Evolutionary conservation across 176 grass and related monocot species (phyloP).

Genomic region (Aegilops umbellulata): DNA sequence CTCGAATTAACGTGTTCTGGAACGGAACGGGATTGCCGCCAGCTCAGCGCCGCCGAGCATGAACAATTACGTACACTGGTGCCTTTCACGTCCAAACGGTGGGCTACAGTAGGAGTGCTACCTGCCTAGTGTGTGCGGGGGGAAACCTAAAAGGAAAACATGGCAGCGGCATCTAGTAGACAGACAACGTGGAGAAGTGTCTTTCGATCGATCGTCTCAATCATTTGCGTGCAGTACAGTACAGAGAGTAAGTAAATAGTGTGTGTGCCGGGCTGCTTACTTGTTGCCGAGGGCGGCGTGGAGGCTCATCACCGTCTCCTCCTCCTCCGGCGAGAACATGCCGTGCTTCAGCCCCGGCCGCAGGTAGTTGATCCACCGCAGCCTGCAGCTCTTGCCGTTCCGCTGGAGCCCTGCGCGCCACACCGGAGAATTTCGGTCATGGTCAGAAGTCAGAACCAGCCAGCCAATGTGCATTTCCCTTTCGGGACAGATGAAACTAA

Average conservation of each 20-base stretch:
- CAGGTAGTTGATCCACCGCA: slow-evolving; percentile 83
- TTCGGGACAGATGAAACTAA: background rate
- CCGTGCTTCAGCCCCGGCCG: slow-evolving; percentile 77
- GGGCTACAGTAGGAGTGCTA: background rate
- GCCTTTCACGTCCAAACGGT: background rate
- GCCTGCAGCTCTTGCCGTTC: slow-evolving; percentile 73
- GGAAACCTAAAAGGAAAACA: slow-evolving; percentile 18
- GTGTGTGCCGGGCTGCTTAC: slow-evolving; percentile 39
- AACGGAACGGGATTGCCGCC: slow-evolving; percentile 25
- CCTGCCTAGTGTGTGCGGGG: background rate
- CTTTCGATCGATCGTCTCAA: slow-evolving; percentile 27
- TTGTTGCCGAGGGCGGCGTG: slow-evolving; percentile 88
- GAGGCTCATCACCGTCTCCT: slow-evolving; percentile 76
- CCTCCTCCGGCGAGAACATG: slow-evolving; percentile 72
- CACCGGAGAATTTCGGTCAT: background rate
- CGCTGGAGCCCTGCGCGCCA: slow-evolving; percentile 43
- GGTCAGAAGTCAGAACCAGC: background rate
- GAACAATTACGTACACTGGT: slow-evolving; percentile 5
- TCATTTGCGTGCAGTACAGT: slow-evolving; percentile 29
- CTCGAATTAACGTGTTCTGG: background rate
- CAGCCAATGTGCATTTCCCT: slow-evolving; percentile 6
- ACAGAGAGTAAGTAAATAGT: background rate
- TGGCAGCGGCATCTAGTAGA: background rate
- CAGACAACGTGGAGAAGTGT: slow-evolving; percentile 26
- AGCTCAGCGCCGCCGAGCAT: slow-evolving; percentile 26